phyloP scores from a whole-genome alignment of 225 moss, liverwort and hornwort species.

The Sphagnum tenellum region DNA sequence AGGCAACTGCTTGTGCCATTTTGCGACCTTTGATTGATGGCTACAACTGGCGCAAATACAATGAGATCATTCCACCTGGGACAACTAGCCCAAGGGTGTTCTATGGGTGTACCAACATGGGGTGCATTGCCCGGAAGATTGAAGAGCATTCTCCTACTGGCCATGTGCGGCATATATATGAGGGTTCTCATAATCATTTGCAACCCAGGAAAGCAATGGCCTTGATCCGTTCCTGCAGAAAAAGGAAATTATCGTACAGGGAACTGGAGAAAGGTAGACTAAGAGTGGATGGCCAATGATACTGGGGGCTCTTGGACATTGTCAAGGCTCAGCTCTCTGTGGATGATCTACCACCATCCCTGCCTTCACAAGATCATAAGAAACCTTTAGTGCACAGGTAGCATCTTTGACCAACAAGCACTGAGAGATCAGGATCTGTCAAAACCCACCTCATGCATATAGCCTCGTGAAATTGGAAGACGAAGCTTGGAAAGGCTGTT shows the following conservation, averaged over 20 bases:
- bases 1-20: conserved; percentile 2
- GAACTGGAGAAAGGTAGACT: no score
- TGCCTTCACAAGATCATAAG: no score
- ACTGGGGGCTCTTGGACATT: no score
- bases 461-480: no score
- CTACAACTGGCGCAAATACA: conserved; percentile 25
- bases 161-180: conserved; percentile 18
- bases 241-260: background rate
- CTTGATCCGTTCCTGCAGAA: background rate
- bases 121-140: conserved; percentile 30
- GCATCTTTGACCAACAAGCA: no score
- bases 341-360: no score
- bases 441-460: no score
- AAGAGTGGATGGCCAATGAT: no score
- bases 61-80: conserved; percentile 16
- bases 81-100: conserved; percentile 9
- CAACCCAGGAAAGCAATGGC: conserved; percentile 16
- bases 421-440: no score
- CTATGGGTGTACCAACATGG: conserved; percentile 30
- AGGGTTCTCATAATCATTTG: conserved; percentile 25
- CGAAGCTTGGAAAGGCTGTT: no score
- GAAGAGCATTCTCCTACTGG: conserved; percentile 20
- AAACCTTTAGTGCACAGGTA: no score
- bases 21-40: conserved; percentile 15
- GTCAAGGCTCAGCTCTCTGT: no score